phyloP scores from a whole-genome alignment of 441 rosid genomes.

The Erodium chrysanthum region DNA sequence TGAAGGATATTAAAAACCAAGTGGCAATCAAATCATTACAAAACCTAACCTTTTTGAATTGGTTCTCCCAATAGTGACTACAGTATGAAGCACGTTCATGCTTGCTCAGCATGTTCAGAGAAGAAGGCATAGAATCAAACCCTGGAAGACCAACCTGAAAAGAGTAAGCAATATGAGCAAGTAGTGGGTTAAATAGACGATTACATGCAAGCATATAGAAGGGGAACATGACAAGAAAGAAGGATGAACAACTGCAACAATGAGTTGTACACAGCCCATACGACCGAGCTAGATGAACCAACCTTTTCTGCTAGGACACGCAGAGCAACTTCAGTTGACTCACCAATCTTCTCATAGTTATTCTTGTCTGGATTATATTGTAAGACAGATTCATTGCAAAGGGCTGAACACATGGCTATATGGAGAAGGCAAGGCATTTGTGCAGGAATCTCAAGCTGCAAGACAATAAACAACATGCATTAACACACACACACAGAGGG shows the following conservation, averaged over 20 bases:
- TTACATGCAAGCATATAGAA: neutral
- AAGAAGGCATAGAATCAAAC: constrained; percentile 95
- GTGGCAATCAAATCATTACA: constrained; percentile 10
- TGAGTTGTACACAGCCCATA: neutral
- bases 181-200: constrained; percentile 15
- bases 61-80: constrained; percentile 93
- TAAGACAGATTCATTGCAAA: constrained; percentile 88
- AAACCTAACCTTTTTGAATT: constrained; percentile 74
- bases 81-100: constrained; percentile 97
- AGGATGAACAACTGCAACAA: neutral
- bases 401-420: constrained; percentile 89
- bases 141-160: constrained; percentile 99
- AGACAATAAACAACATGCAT: constrained; percentile 20
- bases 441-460: constrained; percentile 90
- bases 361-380: constrained; percentile 96
- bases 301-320: constrained; percentile 97
- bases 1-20: constrained; percentile 5
- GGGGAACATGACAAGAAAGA: constrained; percentile 1
- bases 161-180: constrained; percentile 25
- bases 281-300: constrained; percentile 15
- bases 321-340: constrained; percentile 97
- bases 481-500: constrained; percentile 3
- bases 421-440: constrained; percentile 91
- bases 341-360: constrained; percentile 89
- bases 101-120: constrained; percentile 80